Percentiles rank a stretch among this genome's conserved stretches.
Conservation (phyloP, 768 basidiomycete genomes). For the Collybia nuda region DNA sequence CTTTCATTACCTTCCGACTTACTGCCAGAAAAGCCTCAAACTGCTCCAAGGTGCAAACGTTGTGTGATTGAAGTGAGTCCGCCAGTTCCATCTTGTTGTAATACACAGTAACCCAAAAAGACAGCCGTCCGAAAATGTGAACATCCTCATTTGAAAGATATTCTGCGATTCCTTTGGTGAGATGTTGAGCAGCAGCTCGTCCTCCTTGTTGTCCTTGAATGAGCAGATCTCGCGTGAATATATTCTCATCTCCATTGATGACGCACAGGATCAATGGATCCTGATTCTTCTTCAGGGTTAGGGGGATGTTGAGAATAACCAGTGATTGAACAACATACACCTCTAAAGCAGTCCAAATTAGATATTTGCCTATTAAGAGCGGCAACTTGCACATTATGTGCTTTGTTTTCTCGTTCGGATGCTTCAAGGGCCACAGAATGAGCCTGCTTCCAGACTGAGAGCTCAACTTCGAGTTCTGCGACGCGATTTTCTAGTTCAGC, state of each 20-base stretch:
- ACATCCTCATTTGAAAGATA: slow-evolving; percentile 63
- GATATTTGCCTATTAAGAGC: slow-evolving; percentile 66
- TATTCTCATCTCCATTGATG: slow-evolving; percentile 69
- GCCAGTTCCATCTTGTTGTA: slow-evolving; percentile 61
- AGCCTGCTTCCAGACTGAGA: slow-evolving; percentile 70
- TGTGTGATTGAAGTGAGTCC: slow-evolving; percentile 48
- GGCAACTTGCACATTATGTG: slow-evolving; percentile 67
- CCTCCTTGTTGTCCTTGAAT: slow-evolving; percentile 68
- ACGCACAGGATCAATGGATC: slow-evolving; percentile 72
- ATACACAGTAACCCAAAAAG: slow-evolving; percentile 77
- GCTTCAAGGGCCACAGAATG: slow-evolving; percentile 62
- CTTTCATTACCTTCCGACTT: slow-evolving; percentile 11
- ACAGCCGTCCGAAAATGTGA: slow-evolving; percentile 60
- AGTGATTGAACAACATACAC: slow-evolving; percentile 13
- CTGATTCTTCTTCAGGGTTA: slow-evolving; percentile 44
- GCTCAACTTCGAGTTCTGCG: slow-evolving; percentile 66
- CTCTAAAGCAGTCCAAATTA: slow-evolving; percentile 53
- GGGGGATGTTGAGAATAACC: background rate
- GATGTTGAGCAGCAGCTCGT: slow-evolving; percentile 56
- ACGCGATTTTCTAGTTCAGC: slow-evolving; percentile 63
- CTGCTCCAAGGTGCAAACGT: slow-evolving; percentile 62
- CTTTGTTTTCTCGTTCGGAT: slow-evolving; percentile 60
- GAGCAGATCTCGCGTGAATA: slow-evolving; percentile 62
- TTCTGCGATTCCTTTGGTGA: slow-evolving; percentile 70
- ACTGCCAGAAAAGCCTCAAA: slow-evolving; percentile 67